Evolutionary conservation across 2,329 filamentous ascomycete genomes (phyloP).

Genomic region (Diaporthe humulicola): DNA sequence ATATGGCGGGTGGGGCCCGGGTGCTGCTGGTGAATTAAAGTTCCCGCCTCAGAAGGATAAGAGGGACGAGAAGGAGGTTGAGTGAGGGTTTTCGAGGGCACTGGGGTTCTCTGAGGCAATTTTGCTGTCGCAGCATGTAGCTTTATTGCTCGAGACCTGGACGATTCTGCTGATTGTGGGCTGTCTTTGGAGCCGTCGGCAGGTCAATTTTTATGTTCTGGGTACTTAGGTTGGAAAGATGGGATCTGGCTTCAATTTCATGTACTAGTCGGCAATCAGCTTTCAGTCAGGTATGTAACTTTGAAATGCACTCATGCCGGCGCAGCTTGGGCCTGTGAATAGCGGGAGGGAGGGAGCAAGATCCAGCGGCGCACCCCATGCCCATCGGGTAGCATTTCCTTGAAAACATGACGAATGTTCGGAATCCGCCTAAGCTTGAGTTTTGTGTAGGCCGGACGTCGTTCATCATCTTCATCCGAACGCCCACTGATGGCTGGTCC

Average conservation of each 20-base stretch:
- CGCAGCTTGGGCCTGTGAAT: background rate
- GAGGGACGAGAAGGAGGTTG: background rate
- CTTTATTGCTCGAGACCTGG: background rate
- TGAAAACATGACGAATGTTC: too few species aligned
- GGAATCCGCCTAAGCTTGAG: too few species aligned
- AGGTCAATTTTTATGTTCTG: background rate
- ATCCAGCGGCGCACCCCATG: too few species aligned
- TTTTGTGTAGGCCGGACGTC: too few species aligned
- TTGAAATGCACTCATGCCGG: background rate
- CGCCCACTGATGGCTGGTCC: background rate
- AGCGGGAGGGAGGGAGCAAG: too few species aligned
- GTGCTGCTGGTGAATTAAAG: background rate
- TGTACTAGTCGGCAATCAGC: fast-evolving
- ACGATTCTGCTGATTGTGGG: fast-evolving
- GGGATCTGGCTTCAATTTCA: background rate
- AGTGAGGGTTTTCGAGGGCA: background rate
- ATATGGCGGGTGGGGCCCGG: conserved; percentile 1
- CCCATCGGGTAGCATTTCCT: too few species aligned
- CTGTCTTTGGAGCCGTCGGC: fast-evolving
- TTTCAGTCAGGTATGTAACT: background rate
- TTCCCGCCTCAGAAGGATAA: background rate
- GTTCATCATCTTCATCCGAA: background rate
- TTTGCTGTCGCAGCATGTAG: background rate
- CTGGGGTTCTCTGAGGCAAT: background rate
- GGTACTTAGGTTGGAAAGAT: background rate